Evolutionary conservation across 495 filamentous ascomycete genomes (phyloP), one percentile per base, ranked within the genome.

Genomic region (Cryomyces minteri): DNA sequence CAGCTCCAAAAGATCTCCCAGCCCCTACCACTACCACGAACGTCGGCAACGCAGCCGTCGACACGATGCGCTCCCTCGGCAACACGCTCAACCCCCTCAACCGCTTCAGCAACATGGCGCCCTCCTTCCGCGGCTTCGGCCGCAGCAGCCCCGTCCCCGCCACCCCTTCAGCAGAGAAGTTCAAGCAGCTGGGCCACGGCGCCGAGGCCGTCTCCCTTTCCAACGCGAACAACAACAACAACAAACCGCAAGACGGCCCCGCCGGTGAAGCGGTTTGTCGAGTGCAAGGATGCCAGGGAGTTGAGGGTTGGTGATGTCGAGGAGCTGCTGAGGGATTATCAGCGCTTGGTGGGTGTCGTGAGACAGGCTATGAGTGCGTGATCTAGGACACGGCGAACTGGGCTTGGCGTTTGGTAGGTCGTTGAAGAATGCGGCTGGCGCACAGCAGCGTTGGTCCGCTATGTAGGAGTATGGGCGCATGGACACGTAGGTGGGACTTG

Each of bases 21-120:
- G n/a, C 37, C 8, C 31, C 43, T 7, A 50, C 44, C 1, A 14
- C 54, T 32, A 31, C 44, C 7, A 12, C 63, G 29, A 46, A 45
- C 18, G 54, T 61, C 25, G 68, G 73, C 11, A 72, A 67, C 42
- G 68, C 72, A 36, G 80, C 83, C 4, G 69, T 88, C 1, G 85
- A 90, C 51, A 83, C 80, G 1, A 77, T 92, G 73, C 74, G 82
- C n/a, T 84, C 74, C 51, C 72, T 94, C 32, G 80, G 84, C 18
- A 90, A 72, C 54, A 77, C 81, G 3, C 64, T 94, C 9, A 94
- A 94, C 50, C 87, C 87, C 0, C 74, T 95, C 51, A 85, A 79
- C 39, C 72, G 84, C 41, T 73, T 94, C 32, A 55, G 68, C 6
- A 72, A 79, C 14, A 78, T 88, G 9, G 28, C 8, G 9, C 9